Evolutionary conservation across 441 rosid species (phyloP).

Genomic region (Arabidopsis lyrata): DNA sequence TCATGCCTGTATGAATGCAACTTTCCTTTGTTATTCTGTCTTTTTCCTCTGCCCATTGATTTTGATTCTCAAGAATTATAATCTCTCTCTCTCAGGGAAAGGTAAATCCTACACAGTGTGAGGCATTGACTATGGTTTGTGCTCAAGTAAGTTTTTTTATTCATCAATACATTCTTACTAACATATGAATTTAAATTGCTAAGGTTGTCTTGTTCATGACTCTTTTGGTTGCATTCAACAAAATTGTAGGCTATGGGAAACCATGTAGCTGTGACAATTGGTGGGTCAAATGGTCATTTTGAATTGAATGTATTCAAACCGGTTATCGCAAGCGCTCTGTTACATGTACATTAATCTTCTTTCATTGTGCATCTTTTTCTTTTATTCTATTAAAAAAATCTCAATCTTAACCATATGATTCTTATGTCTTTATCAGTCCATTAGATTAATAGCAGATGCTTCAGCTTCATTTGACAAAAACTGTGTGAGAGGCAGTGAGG

Average conservation of each 20-base stretch:
- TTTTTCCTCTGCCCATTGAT: neutral
- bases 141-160: slow-evolving; percentile 68
- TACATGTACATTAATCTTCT: slow-evolving; percentile 64
- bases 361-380: neutral
- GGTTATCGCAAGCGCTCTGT: slow-evolving; percentile 84
- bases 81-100: slow-evolving; percentile 70
- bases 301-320: slow-evolving; percentile 95
- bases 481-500: slow-evolving; percentile 88
- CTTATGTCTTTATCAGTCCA: slow-evolving; percentile 53
- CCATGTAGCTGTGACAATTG: slow-evolving; percentile 88
- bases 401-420: slow-evolving; percentile 19
- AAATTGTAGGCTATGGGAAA: slow-evolving; percentile 85
- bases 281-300: slow-evolving; percentile 95
- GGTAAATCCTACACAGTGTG: slow-evolving; percentile 97
- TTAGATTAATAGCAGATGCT: slow-evolving; percentile 86
- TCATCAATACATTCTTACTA: neutral
- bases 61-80: no score
- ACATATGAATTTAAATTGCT: neutral
- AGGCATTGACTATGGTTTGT: slow-evolving; percentile 96
- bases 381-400: neutral
- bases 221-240: slow-evolving; percentile 1
- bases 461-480: slow-evolving; percentile 92
- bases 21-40: neutral
- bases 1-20: slow-evolving; percentile 69
- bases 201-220: slow-evolving; percentile 4